Evolutionary conservation across 1,284 basidiomycete genomes (phyloP).

Genomic region (Ganoderma multipileum): DNA sequence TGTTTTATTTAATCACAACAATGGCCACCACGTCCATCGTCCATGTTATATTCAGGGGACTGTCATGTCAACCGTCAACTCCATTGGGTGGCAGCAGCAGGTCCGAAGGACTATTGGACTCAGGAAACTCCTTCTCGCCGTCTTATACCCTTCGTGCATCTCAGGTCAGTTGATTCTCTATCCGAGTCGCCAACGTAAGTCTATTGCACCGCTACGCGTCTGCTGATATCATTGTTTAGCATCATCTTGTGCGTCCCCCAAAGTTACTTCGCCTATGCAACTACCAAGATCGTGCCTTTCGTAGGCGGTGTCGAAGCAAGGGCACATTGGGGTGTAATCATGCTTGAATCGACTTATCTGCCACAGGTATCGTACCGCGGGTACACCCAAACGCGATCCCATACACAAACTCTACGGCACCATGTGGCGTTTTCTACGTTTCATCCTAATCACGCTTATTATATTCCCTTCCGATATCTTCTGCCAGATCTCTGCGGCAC

Average conservation of each 20-base stretch:
- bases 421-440: neutral
- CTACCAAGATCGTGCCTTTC: neutral
- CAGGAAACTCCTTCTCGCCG: neutral
- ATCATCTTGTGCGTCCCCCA: no score
- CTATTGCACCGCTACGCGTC: neutral
- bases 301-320: neutral
- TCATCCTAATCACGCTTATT: neutral
- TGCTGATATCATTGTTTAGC: neutral
- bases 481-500: neutral
- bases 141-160: neutral
- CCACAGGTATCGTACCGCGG: neutral
- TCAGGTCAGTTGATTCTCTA: neutral
- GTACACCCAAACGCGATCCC: neutral
- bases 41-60: neutral
- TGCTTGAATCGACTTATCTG: neutral
- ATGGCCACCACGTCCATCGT: neutral
- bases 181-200: neutral
- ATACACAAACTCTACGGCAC: neutral
- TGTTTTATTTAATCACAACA: neutral
- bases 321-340: neutral
- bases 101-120: neutral
- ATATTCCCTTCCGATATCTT: neutral
- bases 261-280: neutral
- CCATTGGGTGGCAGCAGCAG: neutral
- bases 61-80: neutral